Evolutionary conservation across 495 filamentous ascomycete genomes (phyloP).

Genomic region (Neurospora sp.): DNA sequence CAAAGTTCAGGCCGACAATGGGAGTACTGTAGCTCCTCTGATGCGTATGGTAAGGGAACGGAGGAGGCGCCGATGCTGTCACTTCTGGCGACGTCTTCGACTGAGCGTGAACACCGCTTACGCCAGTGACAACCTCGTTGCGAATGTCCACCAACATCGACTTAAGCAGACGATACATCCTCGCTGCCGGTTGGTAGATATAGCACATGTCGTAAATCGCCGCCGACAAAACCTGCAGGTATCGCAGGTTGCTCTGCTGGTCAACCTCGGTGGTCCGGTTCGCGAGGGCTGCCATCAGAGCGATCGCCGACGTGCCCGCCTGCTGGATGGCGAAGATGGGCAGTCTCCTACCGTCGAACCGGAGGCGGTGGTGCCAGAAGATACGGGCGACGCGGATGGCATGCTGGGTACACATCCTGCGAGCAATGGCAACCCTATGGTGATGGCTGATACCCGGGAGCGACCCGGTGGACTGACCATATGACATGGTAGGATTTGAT

Average conservation of each 20-base stretch:
- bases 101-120: not conserved
- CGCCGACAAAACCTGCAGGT: slow-evolving; percentile 24
- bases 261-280: slow-evolving; percentile 25
- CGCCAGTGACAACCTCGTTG: slow-evolving; percentile 12
- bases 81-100: not conserved
- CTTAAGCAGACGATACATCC: slow-evolving; percentile 26
- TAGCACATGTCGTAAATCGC: slow-evolving; percentile 37
- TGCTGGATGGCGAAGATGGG: slow-evolving; percentile 38
- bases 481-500: slow-evolving; percentile 10
- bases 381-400: slow-evolving; percentile 40
- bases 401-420: slow-evolving; percentile 42
- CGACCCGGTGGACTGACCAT: not conserved
- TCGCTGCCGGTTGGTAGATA: slow-evolving; percentile 27
- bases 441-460: slow-evolving; percentile 15
- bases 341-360: slow-evolving; percentile 38
- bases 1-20: not conserved
- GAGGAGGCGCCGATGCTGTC: not conserved
- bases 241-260: slow-evolving; percentile 23
- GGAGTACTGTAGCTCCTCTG: not conserved
- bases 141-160: slow-evolving; percentile 25
- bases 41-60: not conserved
- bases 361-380: slow-evolving; percentile 41
- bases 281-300: slow-evolving; percentile 40
- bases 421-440: slow-evolving; percentile 32
- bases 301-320: slow-evolving; percentile 41